phyloP scores from a whole-genome alignment of 495 filamentous ascomycete species.

The Astrocystis sublimbata region DNA sequence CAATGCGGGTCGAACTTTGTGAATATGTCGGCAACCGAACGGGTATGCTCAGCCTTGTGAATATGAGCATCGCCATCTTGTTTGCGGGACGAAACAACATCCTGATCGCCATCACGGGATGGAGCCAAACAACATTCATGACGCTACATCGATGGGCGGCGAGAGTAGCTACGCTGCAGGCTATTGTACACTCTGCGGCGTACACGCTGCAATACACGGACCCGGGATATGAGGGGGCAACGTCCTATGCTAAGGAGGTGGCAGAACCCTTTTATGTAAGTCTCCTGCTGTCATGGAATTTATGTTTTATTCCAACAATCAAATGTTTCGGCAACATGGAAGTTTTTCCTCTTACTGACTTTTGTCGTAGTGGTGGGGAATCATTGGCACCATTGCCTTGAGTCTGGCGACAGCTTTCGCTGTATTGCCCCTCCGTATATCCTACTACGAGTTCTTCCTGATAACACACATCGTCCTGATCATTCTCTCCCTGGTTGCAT shows the following conservation, averaged over 20 bases:
- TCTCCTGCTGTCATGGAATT: background rate
- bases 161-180: slow-evolving; percentile 39
- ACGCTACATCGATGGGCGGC: slow-evolving; percentile 53
- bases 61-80: slow-evolving; percentile 39
- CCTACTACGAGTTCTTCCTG: slow-evolving; percentile 46
- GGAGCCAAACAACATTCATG: slow-evolving; percentile 48
- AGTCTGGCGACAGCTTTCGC: slow-evolving; percentile 19
- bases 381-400: slow-evolving; percentile 36
- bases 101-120: slow-evolving; percentile 48
- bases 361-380: slow-evolving; percentile 33
- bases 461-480: slow-evolving; percentile 40
- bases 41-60: slow-evolving; percentile 35
- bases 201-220: slow-evolving; percentile 9
- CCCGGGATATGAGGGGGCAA: slow-evolving; percentile 4
- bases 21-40: slow-evolving; percentile 44
- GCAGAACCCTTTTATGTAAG: slow-evolving; percentile 13
- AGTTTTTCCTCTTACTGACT: slow-evolving; percentile 15
- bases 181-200: slow-evolving; percentile 37
- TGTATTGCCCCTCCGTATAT: slow-evolving; percentile 31
- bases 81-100: slow-evolving; percentile 48
- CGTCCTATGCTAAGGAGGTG: slow-evolving; percentile 5
- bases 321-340: background rate
- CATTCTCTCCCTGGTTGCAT: slow-evolving; percentile 40
- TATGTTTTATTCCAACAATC: background rate
- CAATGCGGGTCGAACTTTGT: slow-evolving; percentile 30